A percentile compares a stretch with the other conserved stretches of the same genome.
These are phyloP conservation scores for Phoma sp. DNA, from an alignment of 2,329 filamentous ascomycete species.

Conservation along the genomic window DNA sequence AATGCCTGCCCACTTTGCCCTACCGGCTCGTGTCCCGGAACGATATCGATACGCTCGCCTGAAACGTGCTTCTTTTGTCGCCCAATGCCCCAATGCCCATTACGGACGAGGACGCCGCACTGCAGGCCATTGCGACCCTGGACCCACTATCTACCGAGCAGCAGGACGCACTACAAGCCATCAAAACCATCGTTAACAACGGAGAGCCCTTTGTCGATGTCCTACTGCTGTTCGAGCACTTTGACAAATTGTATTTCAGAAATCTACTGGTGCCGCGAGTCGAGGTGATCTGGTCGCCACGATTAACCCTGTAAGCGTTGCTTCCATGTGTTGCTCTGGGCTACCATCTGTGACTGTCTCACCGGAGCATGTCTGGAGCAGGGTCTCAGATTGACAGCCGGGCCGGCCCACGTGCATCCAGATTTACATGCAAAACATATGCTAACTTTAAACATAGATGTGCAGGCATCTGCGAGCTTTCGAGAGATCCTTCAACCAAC, in stretches of 20 bases:
- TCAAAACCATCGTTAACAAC: constrained; percentile 48
- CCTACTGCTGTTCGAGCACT: constrained; percentile 50
- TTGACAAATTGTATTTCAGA: constrained; percentile 53
- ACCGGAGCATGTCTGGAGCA: constrained; percentile 1
- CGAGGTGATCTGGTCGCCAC: constrained; percentile 53
- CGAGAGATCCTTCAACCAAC: constrained; percentile 45
- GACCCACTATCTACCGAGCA: constrained; percentile 44
- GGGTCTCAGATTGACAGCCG: constrained; percentile 14
- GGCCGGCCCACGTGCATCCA: constrained; percentile 19
- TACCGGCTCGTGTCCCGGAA: constrained; percentile 17
- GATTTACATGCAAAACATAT: constrained; percentile 14
- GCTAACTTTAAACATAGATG: constrained; percentile 40
- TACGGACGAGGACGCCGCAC: constrained; percentile 52
- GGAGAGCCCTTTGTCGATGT: constrained; percentile 51
- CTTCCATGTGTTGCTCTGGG: constrained; percentile 4
- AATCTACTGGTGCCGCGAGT: constrained; percentile 48
- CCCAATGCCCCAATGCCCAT: constrained; percentile 42
- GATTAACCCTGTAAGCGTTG: constrained; percentile 50
- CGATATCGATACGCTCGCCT: constrained; percentile 12
- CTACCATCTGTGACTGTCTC: constrained; percentile 15
- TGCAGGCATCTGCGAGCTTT: constrained; percentile 55
- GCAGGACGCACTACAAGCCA: constrained; percentile 37
- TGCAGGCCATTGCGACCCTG: constrained; percentile 48
- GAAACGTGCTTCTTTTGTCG: constrained; percentile 15
- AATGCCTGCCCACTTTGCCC: constrained; percentile 14